Evolutionary conservation across 345 rosid genomes (phyloP), one percentile per base, ranked within the genome.

Genomic region (Microthlaspi erraticum): DNA sequence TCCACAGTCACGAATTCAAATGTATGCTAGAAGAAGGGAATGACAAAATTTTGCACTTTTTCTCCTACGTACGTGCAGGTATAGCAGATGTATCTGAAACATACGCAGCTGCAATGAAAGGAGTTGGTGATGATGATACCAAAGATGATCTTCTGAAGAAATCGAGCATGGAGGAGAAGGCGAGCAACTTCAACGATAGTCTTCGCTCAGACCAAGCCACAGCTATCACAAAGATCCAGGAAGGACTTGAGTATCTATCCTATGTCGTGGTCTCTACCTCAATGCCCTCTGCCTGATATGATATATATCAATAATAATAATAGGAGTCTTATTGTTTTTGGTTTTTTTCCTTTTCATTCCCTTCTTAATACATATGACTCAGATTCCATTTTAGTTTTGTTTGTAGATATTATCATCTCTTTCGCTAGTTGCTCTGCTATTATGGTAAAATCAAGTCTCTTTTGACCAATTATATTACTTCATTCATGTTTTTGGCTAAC

Each of bases 31-130:
- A 26, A 26, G 29, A 26, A 26, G 29, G 29, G 29, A 26, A 26
- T 26, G 29, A 26, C 29, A 26, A 26, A 26, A 26, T 2, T 26
- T 26, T 26, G 29, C 29, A 26, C 29, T 26, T 26, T 26, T 26
- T 1, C 29, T 26, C 29, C 29, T 2, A 26, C 29, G 29, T 26
- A 26, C 29, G 29, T 26, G 51, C 84, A 92, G 99, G 97, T 76
- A 87, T 94, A 74, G 83, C 92, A 12, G 99, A 94, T 75, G 95
- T 94, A 7, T 85, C 87, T 16, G 98, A 87, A 81, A 84, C 98
- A 56, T 94, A 89, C 51, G 44, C 72, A 66, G 88, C 85, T 29
- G 96, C 95, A 58, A 74, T 85, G 14, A 85, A 88, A 75, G 79
- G 79, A 57, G 85, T 81, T 18, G 12, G 79, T 33, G 80, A 80